Evolutionary conservation across 495 filamentous ascomycete genomes (phyloP).

Genomic region (Cladorrhinum samala): DNA sequence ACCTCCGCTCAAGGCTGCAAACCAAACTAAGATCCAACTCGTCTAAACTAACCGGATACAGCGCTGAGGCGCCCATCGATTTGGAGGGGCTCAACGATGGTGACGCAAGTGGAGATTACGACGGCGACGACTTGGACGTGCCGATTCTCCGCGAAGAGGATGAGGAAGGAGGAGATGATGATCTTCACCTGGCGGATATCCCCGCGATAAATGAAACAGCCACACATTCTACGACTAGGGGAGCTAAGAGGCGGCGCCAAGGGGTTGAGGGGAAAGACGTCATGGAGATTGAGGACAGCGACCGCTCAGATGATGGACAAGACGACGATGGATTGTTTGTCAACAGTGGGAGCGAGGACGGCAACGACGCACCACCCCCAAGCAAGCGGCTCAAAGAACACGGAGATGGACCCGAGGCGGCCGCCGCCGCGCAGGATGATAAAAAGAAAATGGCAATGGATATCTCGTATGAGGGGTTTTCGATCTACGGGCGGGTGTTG

Average conservation of each 20-base stretch:
- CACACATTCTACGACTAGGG: conserved; percentile 25
- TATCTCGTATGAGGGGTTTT: conserved; percentile 90
- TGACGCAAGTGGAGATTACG: conserved; percentile 8
- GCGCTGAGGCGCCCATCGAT: conserved; percentile 44
- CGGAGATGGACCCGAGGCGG: conserved; percentile 12
- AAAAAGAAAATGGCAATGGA: conserved; percentile 82
- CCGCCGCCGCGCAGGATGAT: conserved; percentile 41
- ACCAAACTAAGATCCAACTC: conserved; percentile 51
- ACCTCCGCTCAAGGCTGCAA: conserved; percentile 51
- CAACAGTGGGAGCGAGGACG: conserved; percentile 14
- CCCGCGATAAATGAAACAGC: conserved; percentile 33
- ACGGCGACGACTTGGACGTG: conserved; percentile 37
- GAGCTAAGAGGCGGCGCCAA: conserved; percentile 23
- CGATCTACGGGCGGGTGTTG: conserved; percentile 85
- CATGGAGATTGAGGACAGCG: conserved; percentile 11
- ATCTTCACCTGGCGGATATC: conserved; percentile 38
- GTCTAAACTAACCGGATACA: conserved; percentile 49
- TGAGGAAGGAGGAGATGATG: conserved; percentile 35
- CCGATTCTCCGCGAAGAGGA: conserved; percentile 32
- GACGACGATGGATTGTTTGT: conserved; percentile 27
- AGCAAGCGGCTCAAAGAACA: conserved; percentile 45
- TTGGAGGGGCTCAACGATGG: conserved; percentile 32
- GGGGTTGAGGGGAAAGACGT: conserved; percentile 13
- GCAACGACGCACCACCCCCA: conserved; percentile 31
- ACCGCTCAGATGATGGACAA: conserved; percentile 15